These are phyloP conservation scores for Globisporangium barbulae DNA, from an alignment of 352 stramenopile species.

Conservation along the genomic window DNA sequence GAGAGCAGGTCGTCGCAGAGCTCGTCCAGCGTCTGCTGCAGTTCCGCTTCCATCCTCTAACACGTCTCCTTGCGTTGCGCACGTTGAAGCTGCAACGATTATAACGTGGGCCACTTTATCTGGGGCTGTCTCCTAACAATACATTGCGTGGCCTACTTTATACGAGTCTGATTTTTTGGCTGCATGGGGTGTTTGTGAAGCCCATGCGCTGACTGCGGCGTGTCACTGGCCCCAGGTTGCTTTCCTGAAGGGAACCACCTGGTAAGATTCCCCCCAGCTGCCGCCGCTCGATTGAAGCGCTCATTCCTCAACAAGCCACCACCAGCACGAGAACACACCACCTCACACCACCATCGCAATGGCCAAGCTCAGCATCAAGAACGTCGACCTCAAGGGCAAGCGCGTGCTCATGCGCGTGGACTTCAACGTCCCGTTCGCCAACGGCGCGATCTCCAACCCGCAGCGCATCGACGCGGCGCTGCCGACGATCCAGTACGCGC, in stretches of 20 bases:
- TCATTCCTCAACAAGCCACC: conserved; percentile 30
- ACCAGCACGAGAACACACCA: conserved; percentile 17
- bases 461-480: conserved; percentile 97
- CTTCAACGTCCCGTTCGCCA: conserved; percentile 98
- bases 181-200: conserved; percentile 5
- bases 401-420: conserved; percentile 99
- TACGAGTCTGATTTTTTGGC: background rate
- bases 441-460: conserved; percentile 97
- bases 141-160: no score
- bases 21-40: conserved; percentile 32
- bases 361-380: conserved; percentile 89
- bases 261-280: background rate
- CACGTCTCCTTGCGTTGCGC: background rate
- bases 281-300: conserved; percentile 13
- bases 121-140: no score
- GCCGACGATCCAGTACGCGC: conserved; percentile 97
- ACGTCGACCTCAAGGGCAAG: conserved; percentile 95
- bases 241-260: conserved; percentile 12
- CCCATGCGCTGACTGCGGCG: conserved; percentile 4
- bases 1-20: conserved; percentile 32
- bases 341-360: conserved; percentile 33
- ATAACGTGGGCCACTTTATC: background rate
- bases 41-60: conserved; percentile 22
- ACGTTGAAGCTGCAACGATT: background rate
- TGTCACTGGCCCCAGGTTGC: conserved; percentile 20